Evolutionary conservation across 768 basidiomycete genomes (phyloP).

Genomic region (Russula abietina): DNA sequence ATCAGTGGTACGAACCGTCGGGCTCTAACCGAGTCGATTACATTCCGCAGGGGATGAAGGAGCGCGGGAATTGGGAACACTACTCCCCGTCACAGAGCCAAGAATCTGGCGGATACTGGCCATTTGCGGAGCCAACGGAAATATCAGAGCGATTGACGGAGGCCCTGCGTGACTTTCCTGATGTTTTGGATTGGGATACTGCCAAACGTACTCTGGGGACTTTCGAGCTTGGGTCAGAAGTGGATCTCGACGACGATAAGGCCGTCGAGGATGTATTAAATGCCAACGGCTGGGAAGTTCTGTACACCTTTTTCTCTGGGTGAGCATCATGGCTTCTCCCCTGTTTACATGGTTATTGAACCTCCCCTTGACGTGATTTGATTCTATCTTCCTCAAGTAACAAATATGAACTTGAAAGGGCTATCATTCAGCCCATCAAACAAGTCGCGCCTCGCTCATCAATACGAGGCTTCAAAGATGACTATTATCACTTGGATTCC

Average conservation of each 20-base stretch:
- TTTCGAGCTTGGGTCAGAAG: not conserved
- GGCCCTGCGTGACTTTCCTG: too few relatives aligned
- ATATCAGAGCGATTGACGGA: not conserved
- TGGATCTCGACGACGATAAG: conserved; percentile 27
- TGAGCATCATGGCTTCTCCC: conserved; percentile 27
- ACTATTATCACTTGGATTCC: conserved; percentile 32
- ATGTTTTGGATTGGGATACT: conserved; percentile 4
- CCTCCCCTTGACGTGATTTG: not conserved
- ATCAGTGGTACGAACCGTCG: conserved; percentile 38
- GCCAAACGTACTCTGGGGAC: not conserved
- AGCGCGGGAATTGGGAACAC: conserved; percentile 30
- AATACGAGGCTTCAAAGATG: conserved; percentile 38
- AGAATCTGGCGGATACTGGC: conserved; percentile 20
- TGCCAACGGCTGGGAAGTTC: conserved; percentile 37
- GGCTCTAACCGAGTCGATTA: conserved; percentile 37
- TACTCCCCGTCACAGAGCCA: conserved; percentile 17
- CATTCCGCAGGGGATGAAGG: conserved; percentile 31
- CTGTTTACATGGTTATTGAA: not conserved
- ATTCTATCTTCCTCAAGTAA: conserved; percentile 23
- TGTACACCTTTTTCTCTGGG: conserved; percentile 38
- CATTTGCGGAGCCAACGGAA: not conserved
- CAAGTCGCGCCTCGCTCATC: conserved; percentile 34
- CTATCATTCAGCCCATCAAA: conserved; percentile 35
- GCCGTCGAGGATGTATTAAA: conserved; percentile 33
- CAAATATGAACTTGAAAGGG: conserved; percentile 39